Evolutionary conservation across 2,329 filamentous ascomycete genomes (phyloP).

Genomic region (Colletotrichum lupini): DNA sequence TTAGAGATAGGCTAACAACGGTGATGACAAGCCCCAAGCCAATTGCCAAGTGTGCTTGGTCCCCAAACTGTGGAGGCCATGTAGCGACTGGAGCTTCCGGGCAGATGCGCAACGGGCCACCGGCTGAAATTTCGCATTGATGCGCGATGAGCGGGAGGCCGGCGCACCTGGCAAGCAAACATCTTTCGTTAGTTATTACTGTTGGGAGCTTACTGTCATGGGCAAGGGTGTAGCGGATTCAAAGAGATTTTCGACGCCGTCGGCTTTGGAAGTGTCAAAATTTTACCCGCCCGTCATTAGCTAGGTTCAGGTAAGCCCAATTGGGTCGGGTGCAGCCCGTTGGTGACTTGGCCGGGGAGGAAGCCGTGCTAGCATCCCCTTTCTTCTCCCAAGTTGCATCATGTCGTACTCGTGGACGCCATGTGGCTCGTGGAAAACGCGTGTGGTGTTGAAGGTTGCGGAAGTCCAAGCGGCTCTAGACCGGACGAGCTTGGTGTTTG

Average conservation of each 20-base stretch:
- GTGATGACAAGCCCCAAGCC: neutral
- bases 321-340: neutral
- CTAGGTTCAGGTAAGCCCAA: neutral
- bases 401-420: conserved; percentile 14
- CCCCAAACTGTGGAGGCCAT: neutral
- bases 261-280: neutral
- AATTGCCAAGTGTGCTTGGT: neutral
- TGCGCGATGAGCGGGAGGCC: neutral
- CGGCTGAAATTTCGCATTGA: neutral
- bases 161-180: neutral
- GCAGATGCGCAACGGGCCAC: neutral
- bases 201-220: neutral
- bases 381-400: conserved; percentile 4
- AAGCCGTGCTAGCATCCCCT: neutral
- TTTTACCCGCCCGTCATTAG: conserved; percentile 3
- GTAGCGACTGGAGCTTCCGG: neutral
- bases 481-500: conserved; percentile 1
- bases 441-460: neutral
- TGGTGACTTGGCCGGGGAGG: neutral
- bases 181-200: neutral
- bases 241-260: conserved; percentile 12
- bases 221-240: neutral
- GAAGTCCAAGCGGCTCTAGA: conserved; percentile 14
- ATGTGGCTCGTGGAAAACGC: conserved; percentile 4
- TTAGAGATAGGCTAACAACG: neutral